Base-by-base conservation (phyloP, 257 asterid genomes). In the Marsdenia floribunda region DNA sequence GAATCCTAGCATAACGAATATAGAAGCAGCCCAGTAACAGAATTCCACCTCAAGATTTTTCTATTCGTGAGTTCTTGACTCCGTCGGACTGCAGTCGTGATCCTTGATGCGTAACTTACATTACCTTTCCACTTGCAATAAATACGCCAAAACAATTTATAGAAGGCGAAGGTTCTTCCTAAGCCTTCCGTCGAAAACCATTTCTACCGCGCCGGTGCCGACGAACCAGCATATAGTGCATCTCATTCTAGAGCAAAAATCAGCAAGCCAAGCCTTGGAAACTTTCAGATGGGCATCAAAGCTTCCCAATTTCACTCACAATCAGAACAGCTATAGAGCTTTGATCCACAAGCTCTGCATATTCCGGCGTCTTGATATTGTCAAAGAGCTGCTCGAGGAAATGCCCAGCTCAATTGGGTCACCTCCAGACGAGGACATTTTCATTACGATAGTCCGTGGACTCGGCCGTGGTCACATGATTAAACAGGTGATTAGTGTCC, bases 241-340 rank as follows among this genome's bases (percentile, higher is more conserved):
- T 64, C 96, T 95, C 79, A 84, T 90, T 72, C 78, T 90, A 38
- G 98, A 90, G 65, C 96, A 95, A 75, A 90, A 87, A 80, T 82
- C 97, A 58, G 89, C 88, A 37, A 58, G 67, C 33, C 83, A 86
- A 87, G 96, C 93, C 55, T 87, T 90, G 83, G 83, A 88, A 80
- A 90, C 99, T 80, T 95, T 92, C 89, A 86, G 87, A 83, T 92
- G 98, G 97, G 98, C 98, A 54, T 84, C 97, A n/a, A 75, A 78
- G 37, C 77, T 92, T 72, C 87, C 87, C 60, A 76, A 70, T 59
- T 95, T 92, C 83, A 85, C 85, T 42, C 96, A 89, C 85, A 76
- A 80, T 54, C 85, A 49, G 24, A 82, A 95, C 78, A 95, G 96
- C 3, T 92, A 90, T 85, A 82, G 92, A 72, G 98, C 96, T 65